Evolutionary conservation across 2,329 filamentous ascomycete genomes (phyloP).

Genomic region (Trichoderma aggressivum): DNA sequence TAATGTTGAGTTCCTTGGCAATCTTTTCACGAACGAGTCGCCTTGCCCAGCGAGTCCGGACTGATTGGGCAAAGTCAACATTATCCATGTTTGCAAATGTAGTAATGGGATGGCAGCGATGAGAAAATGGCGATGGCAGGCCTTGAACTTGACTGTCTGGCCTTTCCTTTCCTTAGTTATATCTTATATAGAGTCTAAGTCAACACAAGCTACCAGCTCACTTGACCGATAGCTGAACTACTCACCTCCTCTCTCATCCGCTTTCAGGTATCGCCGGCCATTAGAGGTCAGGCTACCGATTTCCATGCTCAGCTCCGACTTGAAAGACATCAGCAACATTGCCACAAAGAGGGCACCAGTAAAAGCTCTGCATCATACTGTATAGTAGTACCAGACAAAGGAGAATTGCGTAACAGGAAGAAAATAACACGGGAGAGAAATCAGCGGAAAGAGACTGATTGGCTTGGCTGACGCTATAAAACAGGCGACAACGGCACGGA

Average conservation of each 20-base stretch:
- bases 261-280: not conserved
- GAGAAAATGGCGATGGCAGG: not conserved
- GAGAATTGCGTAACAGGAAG: not conserved
- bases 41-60: not conserved
- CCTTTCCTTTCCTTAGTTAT: not conserved
- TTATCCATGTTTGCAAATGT: not conserved
- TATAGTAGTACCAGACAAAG: not conserved
- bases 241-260: not conserved
- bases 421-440: not conserved
- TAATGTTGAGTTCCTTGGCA: not conserved
- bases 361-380: not conserved
- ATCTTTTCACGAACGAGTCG: not conserved
- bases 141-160: not conserved
- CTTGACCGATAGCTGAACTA: not conserved
- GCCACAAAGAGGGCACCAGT: not conserved
- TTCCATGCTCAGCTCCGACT: not conserved
- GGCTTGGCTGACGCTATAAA: not conserved
- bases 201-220: not conserved
- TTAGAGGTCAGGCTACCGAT: not conserved
- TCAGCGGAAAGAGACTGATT: not conserved
- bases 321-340: not conserved
- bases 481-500: not conserved
- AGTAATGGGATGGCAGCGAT: not conserved
- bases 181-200: not conserved
- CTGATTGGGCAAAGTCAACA: not conserved